Evolutionary conservation across 139 green algal genomes (phyloP), one percentile per base, ranked within the genome.

Genomic region (Micromonas pusilla): DNA sequence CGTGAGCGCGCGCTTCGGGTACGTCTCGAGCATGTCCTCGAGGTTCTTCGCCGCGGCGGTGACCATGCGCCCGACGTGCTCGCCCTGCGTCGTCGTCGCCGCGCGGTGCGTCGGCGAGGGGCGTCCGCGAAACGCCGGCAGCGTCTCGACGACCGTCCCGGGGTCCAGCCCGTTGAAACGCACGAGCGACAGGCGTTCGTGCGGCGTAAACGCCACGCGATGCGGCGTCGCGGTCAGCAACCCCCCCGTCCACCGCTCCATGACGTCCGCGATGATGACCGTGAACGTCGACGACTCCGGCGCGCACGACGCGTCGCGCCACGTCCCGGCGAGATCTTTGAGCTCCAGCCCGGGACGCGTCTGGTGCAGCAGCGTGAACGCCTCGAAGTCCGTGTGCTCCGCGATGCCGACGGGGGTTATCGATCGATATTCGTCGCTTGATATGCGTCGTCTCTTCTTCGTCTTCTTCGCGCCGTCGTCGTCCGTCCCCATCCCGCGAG

Each of bases 341-440:
- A 75, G 20, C n/a, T 75, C 9, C 37, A 75, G 30, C 3, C 68
- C 68, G 13, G n/a, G 37, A 21, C 6, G 9, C 0, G 37, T 75
- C 33, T 75, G 68, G 53, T 75, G 68, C 36, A 75, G 30, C 4
- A 75, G 16, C 23, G 68, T 75, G 19, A 75, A 39, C 31, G 53
- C 30, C 30, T 75, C 68, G 62, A 75, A 75, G 33, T 75, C 68
- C 0, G 68, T 75, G 37, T 75, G 68, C 30, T 75, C 68, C 0
- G 68, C 23, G 5, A 75, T 62, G 37, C 68, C 68, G 5, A 75
- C 68, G 25, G 30, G 25, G 13, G 4, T n/a, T 9, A n/a, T n/a
- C n/a, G n/a, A n/a, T n/a, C n/a, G n/a, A n/a, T n/a, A n/a, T n/a
- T n/a, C n/a, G n/a, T n/a, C n/a, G n/a, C n/a, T n/a, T n/a, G n/a